Percentiles rank a stretch among this genome's conserved stretches.
Conservation (phyloP, 192 early-diverging fungal species). For the Linnemannia schmuckeri region DNA sequence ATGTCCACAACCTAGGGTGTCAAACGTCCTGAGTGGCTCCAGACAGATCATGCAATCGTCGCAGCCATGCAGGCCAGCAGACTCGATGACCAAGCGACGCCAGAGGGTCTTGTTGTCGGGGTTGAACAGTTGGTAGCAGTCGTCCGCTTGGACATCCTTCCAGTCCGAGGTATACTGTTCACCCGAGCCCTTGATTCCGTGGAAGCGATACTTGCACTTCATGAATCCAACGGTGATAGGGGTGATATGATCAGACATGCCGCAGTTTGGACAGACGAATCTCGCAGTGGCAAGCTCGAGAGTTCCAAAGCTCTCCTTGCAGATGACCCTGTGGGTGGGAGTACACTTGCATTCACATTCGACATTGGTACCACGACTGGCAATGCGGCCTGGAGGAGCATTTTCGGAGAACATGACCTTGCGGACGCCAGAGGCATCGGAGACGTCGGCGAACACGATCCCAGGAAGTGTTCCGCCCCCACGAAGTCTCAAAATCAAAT, state of each 20-base stretch:
- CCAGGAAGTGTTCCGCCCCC: neutral
- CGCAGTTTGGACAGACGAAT: slow-evolving; percentile 21
- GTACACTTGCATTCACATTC: slow-evolving; percentile 22
- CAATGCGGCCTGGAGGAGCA: neutral
- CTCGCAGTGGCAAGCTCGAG: neutral
- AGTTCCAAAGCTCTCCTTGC: neutral
- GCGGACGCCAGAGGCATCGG: neutral
- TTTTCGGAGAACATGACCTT: neutral
- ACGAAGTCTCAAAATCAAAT: neutral
- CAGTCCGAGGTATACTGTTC: slow-evolving; percentile 14
- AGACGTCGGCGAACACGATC: neutral
- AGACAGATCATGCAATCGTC: slow-evolving; percentile 5
- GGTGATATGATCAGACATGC: neutral
- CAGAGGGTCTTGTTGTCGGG: neutral
- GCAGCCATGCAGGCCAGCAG: neutral
- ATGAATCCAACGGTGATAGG: slow-evolving; percentile 24
- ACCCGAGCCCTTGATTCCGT: slow-evolving; percentile 7
- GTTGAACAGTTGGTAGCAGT: slow-evolving; percentile 14
- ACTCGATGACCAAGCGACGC: slow-evolving; percentile 20
- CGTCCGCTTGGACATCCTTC: neutral
- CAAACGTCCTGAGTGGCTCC: neutral
- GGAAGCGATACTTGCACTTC: slow-evolving; percentile 27
- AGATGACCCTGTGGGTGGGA: neutral
- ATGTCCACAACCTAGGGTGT: neutral
- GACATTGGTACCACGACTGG: neutral